phyloP scores from a whole-genome alignment of 1,284 basidiomycete species.

The Ganoderma meredithae region DNA sequence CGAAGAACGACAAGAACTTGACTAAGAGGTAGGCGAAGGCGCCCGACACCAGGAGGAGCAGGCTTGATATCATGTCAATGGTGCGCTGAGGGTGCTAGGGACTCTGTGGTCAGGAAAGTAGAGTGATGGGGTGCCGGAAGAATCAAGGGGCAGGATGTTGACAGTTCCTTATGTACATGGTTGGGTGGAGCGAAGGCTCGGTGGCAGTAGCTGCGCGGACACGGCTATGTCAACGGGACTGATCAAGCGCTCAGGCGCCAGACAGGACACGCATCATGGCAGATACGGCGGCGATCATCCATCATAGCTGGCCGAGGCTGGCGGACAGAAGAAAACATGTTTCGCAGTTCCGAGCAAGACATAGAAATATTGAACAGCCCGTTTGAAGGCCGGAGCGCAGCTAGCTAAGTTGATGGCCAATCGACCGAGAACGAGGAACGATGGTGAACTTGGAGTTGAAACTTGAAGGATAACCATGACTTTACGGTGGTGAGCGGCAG shows the following conservation, averaged over 20 bases:
- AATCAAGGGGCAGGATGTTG: not conserved
- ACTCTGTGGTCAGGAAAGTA: not conserved
- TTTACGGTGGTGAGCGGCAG: not conserved
- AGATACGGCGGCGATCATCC: not conserved
- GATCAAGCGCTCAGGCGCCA: not conserved
- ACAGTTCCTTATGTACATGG: not conserved
- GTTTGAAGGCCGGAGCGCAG: not conserved
- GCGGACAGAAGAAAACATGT: not conserved
- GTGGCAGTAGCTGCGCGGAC: not conserved
- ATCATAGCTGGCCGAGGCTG: not conserved
- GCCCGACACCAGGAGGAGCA: conserved; percentile 1
- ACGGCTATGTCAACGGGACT: not conserved
- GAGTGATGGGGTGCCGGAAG: not conserved
- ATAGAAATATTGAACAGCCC: not conserved
- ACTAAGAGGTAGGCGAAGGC: not conserved
- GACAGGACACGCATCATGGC: not conserved
- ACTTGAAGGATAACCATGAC: not conserved
- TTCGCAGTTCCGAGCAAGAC: not conserved
- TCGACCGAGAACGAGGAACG: too few relatives aligned
- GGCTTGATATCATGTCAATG: not conserved
- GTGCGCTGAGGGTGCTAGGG: not conserved
- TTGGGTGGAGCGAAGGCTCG: not conserved
- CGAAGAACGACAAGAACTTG: not conserved
- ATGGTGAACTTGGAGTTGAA: too few relatives aligned
- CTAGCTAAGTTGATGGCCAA: not conserved